Evolutionary conservation across 805 yeast genomes (phyloP).

Genomic region (Nakazawaea populi): DNA sequence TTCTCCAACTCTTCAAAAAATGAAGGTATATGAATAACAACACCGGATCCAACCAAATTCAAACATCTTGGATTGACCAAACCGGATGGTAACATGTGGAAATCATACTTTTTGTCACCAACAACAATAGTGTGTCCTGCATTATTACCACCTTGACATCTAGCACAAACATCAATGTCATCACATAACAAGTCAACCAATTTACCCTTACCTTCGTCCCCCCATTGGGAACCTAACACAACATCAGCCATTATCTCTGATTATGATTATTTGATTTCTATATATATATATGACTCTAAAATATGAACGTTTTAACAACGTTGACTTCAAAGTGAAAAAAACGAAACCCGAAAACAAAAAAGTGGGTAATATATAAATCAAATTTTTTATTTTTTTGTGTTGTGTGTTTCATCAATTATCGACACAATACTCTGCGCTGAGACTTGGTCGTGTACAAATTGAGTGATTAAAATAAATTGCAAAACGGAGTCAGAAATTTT

Average conservation of each 20-base stretch:
- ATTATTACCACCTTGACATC: conserved; percentile 98
- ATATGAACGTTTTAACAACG: too few relatives aligned
- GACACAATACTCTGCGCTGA: too few relatives aligned
- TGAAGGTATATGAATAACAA: conserved; percentile 91
- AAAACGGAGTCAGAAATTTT: too few relatives aligned
- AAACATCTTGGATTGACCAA: conserved; percentile 87
- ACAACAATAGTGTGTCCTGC: conserved; percentile 99
- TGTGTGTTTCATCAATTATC: too few relatives aligned
- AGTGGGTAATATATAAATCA: too few relatives aligned
- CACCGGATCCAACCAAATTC: conserved; percentile 93
- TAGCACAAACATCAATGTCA: conserved; percentile 91
- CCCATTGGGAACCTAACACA: conserved; percentile 99
- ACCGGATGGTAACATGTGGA: conserved; percentile 99
- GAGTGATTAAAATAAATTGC: too few relatives aligned
- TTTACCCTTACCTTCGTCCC: conserved; percentile 99
- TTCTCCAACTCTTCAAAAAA: conserved; percentile 81
- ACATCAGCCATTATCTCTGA: conserved; percentile 60
- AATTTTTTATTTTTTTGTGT: too few relatives aligned
- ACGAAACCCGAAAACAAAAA: too few relatives aligned
- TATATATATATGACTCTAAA: too few relatives aligned
- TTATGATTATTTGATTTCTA: conserved; percentile 16
- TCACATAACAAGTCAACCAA: conserved; percentile 94
- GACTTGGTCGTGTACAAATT: too few relatives aligned
- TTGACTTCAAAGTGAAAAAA: too few relatives aligned
- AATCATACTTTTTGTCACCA: conserved; percentile 81